Percentiles rank a stretch among this genome's conserved stretches.
phyloP scores from a whole-genome alignment of 2,329 filamentous ascomycete species.

The Pleomassaria siparia region DNA sequence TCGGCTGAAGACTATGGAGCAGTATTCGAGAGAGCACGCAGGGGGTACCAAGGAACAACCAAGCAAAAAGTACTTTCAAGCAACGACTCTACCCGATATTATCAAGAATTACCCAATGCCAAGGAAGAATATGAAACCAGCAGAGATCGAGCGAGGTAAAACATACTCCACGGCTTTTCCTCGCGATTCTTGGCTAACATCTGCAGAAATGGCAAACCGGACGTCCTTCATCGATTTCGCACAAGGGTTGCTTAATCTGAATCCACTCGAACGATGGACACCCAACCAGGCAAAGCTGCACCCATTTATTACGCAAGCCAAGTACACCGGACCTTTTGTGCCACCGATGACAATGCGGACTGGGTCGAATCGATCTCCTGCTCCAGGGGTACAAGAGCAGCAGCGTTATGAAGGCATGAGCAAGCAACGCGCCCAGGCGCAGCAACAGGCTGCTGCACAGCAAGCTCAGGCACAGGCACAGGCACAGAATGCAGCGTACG shows the following conservation, averaged over 20 bases:
- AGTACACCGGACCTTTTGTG: conserved; percentile 93
- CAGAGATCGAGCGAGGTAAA: conserved; percentile 91
- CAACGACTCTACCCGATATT: conserved; percentile 90
- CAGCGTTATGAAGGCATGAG: conserved; percentile 91
- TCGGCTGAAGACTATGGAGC: conserved; percentile 94
- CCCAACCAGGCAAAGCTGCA: conserved; percentile 96
- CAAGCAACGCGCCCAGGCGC: conserved; percentile 74
- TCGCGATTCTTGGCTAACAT: conserved; percentile 14
- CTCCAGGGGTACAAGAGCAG: conserved; percentile 92
- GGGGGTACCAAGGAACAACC: conserved; percentile 90
- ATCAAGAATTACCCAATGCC: conserved; percentile 99
- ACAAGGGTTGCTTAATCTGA: conserved; percentile 87
- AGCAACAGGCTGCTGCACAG: conserved; percentile 55
- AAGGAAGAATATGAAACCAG: conserved; percentile 98
- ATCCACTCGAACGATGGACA: conserved; percentile 94
- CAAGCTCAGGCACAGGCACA: conserved; percentile 59
- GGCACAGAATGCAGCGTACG: conserved; percentile 71
- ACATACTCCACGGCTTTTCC: conserved; percentile 7
- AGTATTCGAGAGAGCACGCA: conserved; percentile 86
- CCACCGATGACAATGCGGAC: conserved; percentile 96
- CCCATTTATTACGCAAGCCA: conserved; percentile 97
- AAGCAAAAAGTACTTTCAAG: conserved; percentile 99
- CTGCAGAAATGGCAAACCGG: conserved; percentile 93
- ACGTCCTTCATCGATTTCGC: conserved; percentile 98
- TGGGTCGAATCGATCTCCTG: conserved; percentile 81